Evolutionary conservation across 2,329 filamentous ascomycete genomes (phyloP).

Genomic region (Phaeosphaeriaceae sp.): DNA sequence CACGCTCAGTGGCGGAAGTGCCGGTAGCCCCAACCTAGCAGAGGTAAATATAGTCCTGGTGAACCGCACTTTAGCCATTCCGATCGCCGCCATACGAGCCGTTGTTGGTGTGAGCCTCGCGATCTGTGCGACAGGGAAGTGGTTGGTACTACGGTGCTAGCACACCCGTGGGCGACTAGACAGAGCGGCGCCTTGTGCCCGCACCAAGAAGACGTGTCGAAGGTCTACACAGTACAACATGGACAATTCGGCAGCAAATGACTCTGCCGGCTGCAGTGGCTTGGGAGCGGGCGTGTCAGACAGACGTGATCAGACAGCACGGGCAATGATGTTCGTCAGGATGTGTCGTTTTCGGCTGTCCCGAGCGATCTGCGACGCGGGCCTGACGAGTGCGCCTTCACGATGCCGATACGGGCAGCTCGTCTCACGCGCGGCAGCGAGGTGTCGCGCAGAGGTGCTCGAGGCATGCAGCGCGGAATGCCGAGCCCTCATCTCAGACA

Average conservation of each 20-base stretch:
- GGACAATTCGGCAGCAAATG: not conserved
- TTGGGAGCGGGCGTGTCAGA: conserved; percentile 30
- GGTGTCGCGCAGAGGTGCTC: conserved; percentile 11
- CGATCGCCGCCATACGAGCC: not conserved
- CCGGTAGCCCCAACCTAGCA: not conserved
- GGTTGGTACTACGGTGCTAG: conserved; percentile 31
- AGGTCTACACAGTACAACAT: not conserved
- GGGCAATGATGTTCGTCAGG: conserved; percentile 35
- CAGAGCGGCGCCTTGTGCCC: conserved; percentile 11
- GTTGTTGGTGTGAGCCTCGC: conserved; percentile 2
- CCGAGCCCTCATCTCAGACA: conserved; percentile 1
- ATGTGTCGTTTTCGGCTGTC: conserved; percentile 38
- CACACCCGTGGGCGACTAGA: conserved; percentile 44
- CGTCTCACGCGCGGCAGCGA: conserved; percentile 17
- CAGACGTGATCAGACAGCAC: conserved; percentile 34
- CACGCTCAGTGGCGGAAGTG: not conserved
- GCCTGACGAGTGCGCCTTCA: conserved; percentile 30
- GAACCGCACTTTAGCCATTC: conserved; percentile 1
- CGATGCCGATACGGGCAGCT: conserved; percentile 29
- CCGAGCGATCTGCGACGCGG: conserved; percentile 44
- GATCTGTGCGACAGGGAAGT: conserved; percentile 26
- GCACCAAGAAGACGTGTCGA: conserved; percentile 2
- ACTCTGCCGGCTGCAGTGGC: conserved; percentile 8
- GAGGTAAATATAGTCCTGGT: not conserved
- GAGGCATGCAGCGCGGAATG: conserved; percentile 10